Base-by-base conservation (phyloP, 2,329 filamentous ascomycete species). In the Hypoxylon sp. region DNA sequence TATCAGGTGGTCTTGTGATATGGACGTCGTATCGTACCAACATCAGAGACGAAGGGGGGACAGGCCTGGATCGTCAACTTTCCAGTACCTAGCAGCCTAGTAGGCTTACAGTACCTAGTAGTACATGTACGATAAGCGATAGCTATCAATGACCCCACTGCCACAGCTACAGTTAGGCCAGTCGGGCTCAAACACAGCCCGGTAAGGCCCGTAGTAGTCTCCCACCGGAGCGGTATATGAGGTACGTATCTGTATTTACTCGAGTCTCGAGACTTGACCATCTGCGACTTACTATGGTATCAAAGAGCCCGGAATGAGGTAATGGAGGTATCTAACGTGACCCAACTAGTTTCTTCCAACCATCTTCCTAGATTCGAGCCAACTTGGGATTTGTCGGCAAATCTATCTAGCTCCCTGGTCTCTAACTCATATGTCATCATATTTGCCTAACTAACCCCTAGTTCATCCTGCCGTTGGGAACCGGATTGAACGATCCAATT, bases 391-490 rank as follows among this genome's bases (percentile, higher is more conserved):
- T 51, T 61, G 30, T 49, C 52, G 39, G 46, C 47, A 59, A 51
- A 55, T 59, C 19, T 20, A 46, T 47, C 57, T 54, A 61, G 54
- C 50, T 59, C 60, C 41, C 57, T 54, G 58, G 54, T 46, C 56
- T 56, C 41, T 51, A 56, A 49, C 37, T 49, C 43, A 8, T 41
- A 65, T 62, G 55, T 58, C 62, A 59, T 65, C 64, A 62, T 62
- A 44, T 62, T 64, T 52, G 48, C 57, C 56, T 47, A 60, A 57
- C 62, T 59, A 62, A 57, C 43, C 53, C 58, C 62, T 67, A 62
- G 62, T 49, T 62, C 22, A 44, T 28, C 32, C 51, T 47, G 10
- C 44, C 26, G 50, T 56, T 50, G 57, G 57, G 44, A 41, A 50
- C 53, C 6, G 41, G 56, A 67, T 67, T 67, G 64, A 53, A 32